These are phyloP conservation scores for Hansenula sp. DNA, from an alignment of 1,139 yeast species.

Conservation along the genomic window DNA sequence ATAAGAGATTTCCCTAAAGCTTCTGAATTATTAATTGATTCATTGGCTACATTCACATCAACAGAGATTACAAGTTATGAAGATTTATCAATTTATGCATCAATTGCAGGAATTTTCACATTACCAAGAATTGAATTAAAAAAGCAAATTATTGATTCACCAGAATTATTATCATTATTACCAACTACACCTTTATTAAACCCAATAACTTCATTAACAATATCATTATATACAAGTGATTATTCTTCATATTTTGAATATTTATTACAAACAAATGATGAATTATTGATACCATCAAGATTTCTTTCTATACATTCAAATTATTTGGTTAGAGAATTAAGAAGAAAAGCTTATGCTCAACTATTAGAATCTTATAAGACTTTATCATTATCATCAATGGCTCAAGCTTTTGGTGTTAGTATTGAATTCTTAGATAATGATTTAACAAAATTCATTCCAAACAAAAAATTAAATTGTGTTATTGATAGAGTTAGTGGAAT, in stretches of 20 bases:
- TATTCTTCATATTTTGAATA: constrained; percentile 78
- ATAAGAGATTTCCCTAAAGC: constrained; percentile 86
- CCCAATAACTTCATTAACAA: constrained; percentile 81
- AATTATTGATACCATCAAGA: constrained; percentile 68
- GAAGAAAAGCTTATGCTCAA: constrained; percentile 94
- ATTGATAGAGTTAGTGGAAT: constrained; percentile 95
- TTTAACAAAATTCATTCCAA: constrained; percentile 86
- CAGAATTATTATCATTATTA: constrained; percentile 81
- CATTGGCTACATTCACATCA: constrained; percentile 94
- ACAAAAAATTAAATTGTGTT: constrained; percentile 89
- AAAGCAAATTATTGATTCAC: constrained; percentile 83
- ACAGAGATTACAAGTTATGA: constrained; percentile 88
- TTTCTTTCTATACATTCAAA: constrained; percentile 77
- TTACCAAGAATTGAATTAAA: constrained; percentile 84
- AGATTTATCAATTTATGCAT: constrained; percentile 84
- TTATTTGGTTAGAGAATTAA: constrained; percentile 85
- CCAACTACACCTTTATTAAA: constrained; percentile 71
- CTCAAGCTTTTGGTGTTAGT: constrained; percentile 84
- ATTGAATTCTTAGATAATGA: constrained; percentile 81
- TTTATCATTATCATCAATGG: constrained; percentile 87
- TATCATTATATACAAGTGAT: constrained; percentile 86
- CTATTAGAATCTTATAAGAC: constrained; percentile 92
- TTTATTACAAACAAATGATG: constrained; percentile 74
- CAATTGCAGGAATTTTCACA: constrained; percentile 79
- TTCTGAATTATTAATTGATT: constrained; percentile 78